Conservation (phyloP, 805 yeast species). For the Ogataea populi-albae region DNA sequence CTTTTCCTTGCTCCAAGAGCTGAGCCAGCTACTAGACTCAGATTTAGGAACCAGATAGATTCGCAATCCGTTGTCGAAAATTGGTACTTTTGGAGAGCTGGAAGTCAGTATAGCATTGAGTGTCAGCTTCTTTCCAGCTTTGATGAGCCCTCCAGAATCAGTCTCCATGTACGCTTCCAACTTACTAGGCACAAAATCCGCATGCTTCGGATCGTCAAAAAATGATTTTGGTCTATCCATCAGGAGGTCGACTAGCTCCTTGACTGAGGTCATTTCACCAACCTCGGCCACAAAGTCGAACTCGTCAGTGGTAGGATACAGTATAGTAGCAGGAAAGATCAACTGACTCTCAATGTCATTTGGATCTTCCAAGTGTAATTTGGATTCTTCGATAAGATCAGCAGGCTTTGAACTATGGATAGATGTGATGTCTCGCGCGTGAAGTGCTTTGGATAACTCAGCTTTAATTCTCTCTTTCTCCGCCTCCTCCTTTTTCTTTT, state of each 20-base stretch:
- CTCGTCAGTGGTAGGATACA: slow-evolving; percentile 82
- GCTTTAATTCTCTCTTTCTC: slow-evolving; percentile 40
- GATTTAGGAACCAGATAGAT: slow-evolving; percentile 76
- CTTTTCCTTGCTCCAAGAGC: slow-evolving; percentile 58
- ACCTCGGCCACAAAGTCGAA: slow-evolving; percentile 77
- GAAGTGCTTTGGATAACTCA: slow-evolving; percentile 57
- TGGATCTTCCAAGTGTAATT: slow-evolving; percentile 58
- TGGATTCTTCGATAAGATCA: slow-evolving; percentile 51
- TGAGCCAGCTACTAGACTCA: slow-evolving; percentile 63
- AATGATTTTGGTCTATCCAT: slow-evolving; percentile 66
- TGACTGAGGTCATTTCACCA: slow-evolving; percentile 67
- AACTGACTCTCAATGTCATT: slow-evolving; percentile 72
- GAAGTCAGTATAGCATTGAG: slow-evolving; percentile 62
- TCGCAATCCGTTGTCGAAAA: slow-evolving; percentile 71
- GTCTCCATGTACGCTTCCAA: slow-evolving; percentile 83
- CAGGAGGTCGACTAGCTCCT: slow-evolving; percentile 58
- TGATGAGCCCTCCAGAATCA: slow-evolving; percentile 75
- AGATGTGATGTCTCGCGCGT: slow-evolving; percentile 52
- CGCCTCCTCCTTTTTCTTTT: slow-evolving; percentile 35
- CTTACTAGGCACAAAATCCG: slow-evolving; percentile 53
- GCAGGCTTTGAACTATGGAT: slow-evolving; percentile 53
- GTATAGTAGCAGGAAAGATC: slow-evolving; percentile 72
- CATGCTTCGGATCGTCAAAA: slow-evolving; percentile 62
- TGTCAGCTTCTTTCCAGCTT: slow-evolving; percentile 74
- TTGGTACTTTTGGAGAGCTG: slow-evolving; percentile 63